Evolutionary conservation across 23 red algal species (phyloP).

Genomic region (Gracilariopsis chorda): DNA sequence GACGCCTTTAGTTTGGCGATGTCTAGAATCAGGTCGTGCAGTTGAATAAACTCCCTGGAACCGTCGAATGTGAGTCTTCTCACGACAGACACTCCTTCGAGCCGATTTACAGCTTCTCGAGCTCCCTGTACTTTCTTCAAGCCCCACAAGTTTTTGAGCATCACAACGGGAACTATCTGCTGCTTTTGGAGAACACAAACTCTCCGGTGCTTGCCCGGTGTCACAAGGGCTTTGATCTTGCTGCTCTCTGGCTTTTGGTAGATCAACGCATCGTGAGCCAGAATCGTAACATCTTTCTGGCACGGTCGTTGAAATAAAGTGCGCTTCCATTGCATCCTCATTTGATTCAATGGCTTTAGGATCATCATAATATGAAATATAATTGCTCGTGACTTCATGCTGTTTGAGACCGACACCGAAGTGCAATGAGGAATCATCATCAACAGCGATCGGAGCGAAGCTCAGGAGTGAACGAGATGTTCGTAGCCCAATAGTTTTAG

Average conservation of each 20-base stretch:
- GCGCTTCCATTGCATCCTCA: neutral
- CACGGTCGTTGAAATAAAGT: neutral
- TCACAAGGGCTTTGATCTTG: neutral
- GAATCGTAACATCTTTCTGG: neutral
- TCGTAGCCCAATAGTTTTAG: conserved; percentile 24
- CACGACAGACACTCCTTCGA: too few species aligned
- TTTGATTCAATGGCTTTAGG: neutral
- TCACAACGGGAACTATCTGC: too few species aligned
- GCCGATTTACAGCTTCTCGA: too few species aligned
- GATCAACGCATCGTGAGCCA: neutral
- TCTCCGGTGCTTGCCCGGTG: neutral
- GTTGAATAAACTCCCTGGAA: too few species aligned
- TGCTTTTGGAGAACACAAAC: too few species aligned
- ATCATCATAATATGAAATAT: neutral
- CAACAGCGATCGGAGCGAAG: conserved; percentile 3
- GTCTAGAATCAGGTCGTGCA: too few species aligned
- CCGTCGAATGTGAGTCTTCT: too few species aligned
- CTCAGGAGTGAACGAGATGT: neutral
- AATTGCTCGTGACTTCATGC: neutral
- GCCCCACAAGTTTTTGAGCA: too few species aligned
- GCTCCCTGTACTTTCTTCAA: too few species aligned
- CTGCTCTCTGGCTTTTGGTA: neutral
- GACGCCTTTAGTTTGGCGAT: too few species aligned
- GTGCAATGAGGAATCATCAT: conserved; percentile 6
- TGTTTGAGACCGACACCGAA: conserved; percentile 35